phyloP scores from a whole-genome alignment of 1,284 basidiomycete genomes.

The Amylostereum areolatum region DNA sequence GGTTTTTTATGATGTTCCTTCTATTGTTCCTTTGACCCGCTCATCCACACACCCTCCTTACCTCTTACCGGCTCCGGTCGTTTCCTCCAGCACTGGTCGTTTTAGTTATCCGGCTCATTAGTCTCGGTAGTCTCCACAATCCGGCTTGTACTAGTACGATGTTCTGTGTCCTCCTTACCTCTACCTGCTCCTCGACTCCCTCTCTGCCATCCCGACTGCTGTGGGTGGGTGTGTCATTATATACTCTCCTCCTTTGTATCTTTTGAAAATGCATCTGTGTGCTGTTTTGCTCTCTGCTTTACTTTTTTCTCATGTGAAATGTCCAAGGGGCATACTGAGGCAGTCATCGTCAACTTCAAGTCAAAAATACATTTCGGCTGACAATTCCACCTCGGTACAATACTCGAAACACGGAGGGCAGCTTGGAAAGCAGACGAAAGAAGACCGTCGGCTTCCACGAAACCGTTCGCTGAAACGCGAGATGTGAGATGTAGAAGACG shows the following conservation, averaged over 20 bases:
- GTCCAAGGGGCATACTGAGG: too few species aligned
- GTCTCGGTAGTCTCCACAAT: background rate
- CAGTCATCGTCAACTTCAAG: too few species aligned
- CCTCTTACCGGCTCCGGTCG: background rate
- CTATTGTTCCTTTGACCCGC: background rate
- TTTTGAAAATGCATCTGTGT: background rate
- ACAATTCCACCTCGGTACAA: too few species aligned
- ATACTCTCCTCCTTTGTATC: background rate
- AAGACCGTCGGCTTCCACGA: too few species aligned
- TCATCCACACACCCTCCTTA: background rate
- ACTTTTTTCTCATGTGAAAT: too few species aligned
- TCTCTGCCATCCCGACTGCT: background rate
- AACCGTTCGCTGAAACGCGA: too few species aligned
- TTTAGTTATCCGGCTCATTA: background rate
- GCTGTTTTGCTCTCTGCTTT: background rate
- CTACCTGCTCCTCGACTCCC: background rate
- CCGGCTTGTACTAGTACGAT: slow-evolving; percentile 1
- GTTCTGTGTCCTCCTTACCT: background rate
- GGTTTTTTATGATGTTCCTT: background rate
- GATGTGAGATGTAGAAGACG: too few species aligned
- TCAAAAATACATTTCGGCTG: too few species aligned
- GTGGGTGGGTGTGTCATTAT: slow-evolving; percentile 1
- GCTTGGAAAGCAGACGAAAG: too few species aligned
- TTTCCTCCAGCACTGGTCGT: background rate
- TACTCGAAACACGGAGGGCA: too few species aligned